Evolutionary conservation across 495 filamentous ascomycete species (phyloP).

Genomic region (Penicillium diatomitis): DNA sequence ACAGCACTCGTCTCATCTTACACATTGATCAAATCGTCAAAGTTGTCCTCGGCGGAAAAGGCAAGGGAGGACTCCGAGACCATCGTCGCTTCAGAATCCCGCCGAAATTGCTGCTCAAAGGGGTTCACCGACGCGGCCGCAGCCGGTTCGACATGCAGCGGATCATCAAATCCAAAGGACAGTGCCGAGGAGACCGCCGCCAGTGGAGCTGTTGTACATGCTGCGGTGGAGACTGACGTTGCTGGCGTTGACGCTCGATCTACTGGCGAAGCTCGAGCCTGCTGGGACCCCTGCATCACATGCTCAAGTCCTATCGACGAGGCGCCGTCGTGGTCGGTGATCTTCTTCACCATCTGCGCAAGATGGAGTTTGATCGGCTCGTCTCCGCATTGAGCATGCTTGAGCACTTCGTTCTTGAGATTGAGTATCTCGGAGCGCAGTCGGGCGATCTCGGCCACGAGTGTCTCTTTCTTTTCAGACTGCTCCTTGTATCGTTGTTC

Average conservation of each 20-base stretch:
- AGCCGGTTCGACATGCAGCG: conserved; percentile 19
- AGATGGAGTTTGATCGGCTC: conserved; percentile 43
- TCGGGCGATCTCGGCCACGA: conserved; percentile 49
- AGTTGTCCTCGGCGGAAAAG: conserved; percentile 25
- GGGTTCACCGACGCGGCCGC: conserved; percentile 9
- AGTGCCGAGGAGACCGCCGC: conserved; percentile 5
- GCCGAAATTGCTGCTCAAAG: conserved; percentile 23
- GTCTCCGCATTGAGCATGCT: conserved; percentile 51
- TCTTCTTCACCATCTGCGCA: conserved; percentile 34
- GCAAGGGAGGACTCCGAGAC: conserved; percentile 22
- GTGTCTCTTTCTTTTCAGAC: conserved; percentile 52
- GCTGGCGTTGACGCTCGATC: conserved; percentile 3
- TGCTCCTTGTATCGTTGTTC: conserved; percentile 36
- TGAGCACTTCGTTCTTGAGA: conserved; percentile 49
- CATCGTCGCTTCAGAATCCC: conserved; percentile 21
- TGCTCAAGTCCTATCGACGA: neutral
- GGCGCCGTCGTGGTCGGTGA: conserved; percentile 19
- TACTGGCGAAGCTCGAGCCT: conserved; percentile 4
- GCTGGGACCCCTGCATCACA: conserved; percentile 1
- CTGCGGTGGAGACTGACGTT: neutral
- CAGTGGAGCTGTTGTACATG: conserved; percentile 1
- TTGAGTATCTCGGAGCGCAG: conserved; percentile 36
- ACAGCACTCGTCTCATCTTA: neutral
- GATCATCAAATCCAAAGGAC: conserved; percentile 32
- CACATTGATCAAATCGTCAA: conserved; percentile 29